phyloP scores from a whole-genome alignment of 2,329 filamentous ascomycete genomes.

The Teratosphaeria gauchensis region DNA sequence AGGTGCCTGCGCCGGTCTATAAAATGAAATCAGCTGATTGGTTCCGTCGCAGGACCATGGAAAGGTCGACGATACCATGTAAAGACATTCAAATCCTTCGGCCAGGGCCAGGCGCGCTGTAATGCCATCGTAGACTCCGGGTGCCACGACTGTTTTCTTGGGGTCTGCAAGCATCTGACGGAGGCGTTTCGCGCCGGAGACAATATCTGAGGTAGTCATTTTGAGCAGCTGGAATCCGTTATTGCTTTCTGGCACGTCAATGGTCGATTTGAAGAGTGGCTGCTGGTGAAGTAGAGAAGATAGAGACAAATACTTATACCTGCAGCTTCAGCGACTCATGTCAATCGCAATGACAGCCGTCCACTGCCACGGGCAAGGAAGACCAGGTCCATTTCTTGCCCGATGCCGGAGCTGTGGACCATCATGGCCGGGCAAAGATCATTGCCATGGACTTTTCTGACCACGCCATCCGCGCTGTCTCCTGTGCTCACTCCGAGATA shows the following conservation, averaged over 20 bases:
- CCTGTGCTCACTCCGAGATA: neutral
- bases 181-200: constrained; percentile 17
- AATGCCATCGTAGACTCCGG: constrained; percentile 60
- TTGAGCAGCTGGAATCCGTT: constrained; percentile 2
- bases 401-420: neutral
- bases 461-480: neutral
- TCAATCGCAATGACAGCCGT: neutral
- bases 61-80: constrained; percentile 46
- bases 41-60: neutral
- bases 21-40: neutral
- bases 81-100: constrained; percentile 54
- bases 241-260: neutral
- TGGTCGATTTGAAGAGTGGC: too few relatives aligned
- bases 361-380: neutral
- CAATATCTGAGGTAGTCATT: constrained; percentile 12
- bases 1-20: constrained; percentile 54
- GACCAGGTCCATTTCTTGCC: neutral
- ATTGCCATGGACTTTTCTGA: neutral
- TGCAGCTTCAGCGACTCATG: neutral
- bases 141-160: constrained; percentile 42
- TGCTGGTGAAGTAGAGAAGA: neutral
- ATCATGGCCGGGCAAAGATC: neutral
- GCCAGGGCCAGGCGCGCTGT: constrained; percentile 53
- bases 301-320: neutral
- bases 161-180: constrained; percentile 23